These are phyloP conservation scores for Wickerhamiella dianesei DNA, from an alignment of 805 yeast genomes.

Conservation along the genomic window DNA sequence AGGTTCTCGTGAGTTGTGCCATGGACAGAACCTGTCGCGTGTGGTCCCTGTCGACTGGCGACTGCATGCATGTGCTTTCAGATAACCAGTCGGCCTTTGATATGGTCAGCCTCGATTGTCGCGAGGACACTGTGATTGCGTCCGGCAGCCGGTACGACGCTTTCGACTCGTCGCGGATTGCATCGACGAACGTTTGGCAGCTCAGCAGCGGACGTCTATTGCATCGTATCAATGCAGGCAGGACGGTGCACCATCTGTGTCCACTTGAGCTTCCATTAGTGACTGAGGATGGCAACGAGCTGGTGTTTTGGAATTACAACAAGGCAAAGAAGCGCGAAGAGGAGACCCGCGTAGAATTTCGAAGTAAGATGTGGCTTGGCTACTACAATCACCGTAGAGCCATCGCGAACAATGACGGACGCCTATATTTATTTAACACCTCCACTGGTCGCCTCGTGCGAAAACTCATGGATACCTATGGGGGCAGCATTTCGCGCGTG, in stretches of 20 bases:
- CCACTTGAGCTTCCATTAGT: background rate
- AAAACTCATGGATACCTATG: background rate
- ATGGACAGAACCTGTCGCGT: conserved; percentile 89
- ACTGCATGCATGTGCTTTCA: conserved; percentile 77
- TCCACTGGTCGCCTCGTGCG: background rate
- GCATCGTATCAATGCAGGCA: background rate
- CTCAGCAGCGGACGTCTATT: background rate
- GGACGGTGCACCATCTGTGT: background rate
- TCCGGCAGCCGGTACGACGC: background rate
- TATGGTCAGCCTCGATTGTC: background rate
- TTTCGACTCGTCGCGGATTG: background rate
- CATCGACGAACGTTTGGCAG: background rate
- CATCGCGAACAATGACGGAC: background rate
- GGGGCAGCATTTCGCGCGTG: background rate
- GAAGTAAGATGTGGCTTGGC: background rate
- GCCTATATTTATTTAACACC: background rate
- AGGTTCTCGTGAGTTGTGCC: conserved; percentile 69
- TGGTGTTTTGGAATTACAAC: background rate
- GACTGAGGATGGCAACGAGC: background rate
- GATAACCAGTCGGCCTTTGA: conserved; percentile 47
- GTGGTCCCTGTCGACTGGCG: conserved; percentile 78
- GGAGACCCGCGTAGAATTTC: background rate
- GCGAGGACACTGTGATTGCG: background rate
- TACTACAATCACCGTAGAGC: background rate
- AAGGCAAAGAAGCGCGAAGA: background rate